Conservation (phyloP, 2,329 filamentous ascomycete species). For the Emergomyces africanus region DNA sequence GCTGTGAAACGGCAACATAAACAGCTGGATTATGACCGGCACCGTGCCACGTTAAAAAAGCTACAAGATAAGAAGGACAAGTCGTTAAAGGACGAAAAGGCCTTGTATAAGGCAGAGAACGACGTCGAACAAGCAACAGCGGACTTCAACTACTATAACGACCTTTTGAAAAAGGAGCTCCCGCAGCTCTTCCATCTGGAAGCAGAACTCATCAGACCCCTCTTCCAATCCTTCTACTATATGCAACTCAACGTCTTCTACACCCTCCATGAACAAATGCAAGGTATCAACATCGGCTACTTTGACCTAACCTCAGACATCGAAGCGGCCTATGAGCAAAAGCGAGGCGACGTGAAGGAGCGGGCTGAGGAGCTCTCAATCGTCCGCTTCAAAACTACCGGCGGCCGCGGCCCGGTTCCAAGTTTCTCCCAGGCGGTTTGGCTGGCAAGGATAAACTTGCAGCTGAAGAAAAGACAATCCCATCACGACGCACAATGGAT, state of each 20-base stretch:
- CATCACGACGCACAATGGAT: conserved; percentile 22
- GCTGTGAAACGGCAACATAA: conserved; percentile 90
- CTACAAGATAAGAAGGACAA: conserved; percentile 97
- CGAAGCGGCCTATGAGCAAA: conserved; percentile 78
- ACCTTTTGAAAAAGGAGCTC: conserved; percentile 88
- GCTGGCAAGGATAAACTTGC: conserved; percentile 23
- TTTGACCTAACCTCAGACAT: conserved; percentile 87
- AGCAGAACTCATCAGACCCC: conserved; percentile 84
- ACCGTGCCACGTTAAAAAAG: conserved; percentile 74
- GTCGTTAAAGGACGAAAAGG: conserved; percentile 91
- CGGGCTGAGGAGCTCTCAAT: conserved; percentile 77
- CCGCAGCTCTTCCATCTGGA: conserved; percentile 85
- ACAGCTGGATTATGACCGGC: conserved; percentile 89
- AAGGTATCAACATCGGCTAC: conserved; percentile 91
- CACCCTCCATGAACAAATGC: conserved; percentile 96
- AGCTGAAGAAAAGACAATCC: conserved; percentile 24
- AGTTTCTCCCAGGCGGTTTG: conserved; percentile 16
- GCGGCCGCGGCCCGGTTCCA: conserved; percentile 36
- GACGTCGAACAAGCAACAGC: conserved; percentile 85
- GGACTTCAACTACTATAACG: conserved; percentile 97
- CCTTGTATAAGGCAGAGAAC: conserved; percentile 86
- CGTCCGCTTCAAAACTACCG: conserved; percentile 82
- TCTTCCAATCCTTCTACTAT: conserved; percentile 99
- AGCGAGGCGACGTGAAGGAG: conserved; percentile 79
- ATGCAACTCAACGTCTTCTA: conserved; percentile 99